Evolutionary conservation across 768 basidiomycete genomes (phyloP), one percentile per base, ranked within the genome.

Genomic region (Udeniomyces megalosporus): DNA sequence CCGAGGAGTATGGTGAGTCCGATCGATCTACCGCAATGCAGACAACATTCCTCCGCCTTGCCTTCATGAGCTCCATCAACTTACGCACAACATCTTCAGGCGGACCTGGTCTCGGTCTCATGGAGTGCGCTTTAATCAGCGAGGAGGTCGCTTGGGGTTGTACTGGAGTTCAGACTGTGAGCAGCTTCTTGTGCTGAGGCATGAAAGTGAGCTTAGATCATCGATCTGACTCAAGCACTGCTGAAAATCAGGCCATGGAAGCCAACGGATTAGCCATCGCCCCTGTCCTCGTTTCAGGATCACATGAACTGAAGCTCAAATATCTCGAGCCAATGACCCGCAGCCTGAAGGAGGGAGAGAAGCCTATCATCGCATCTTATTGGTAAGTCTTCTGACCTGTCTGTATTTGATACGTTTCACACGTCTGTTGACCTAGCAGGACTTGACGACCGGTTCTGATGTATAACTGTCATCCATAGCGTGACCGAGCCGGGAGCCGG

Each of bases 401-500:
- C n/a, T n/a, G n/a, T n/a, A n/a, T n/a, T n/a, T n/a, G n/a, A n/a
- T n/a, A n/a, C n/a, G n/a, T n/a, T n/a, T n/a, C n/a, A n/a, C n/a
- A n/a, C n/a, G n/a, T n/a, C n/a, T n/a, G n/a, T n/a, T n/a, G n/a
- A n/a, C n/a, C n/a, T n/a, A n/a, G n/a, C n/a, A n/a, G n/a, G n/a
- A n/a, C n/a, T n/a, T n/a, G n/a, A n/a, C n/a, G n/a, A n/a, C n/a
- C n/a, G n/a, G n/a, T n/a, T n/a, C n/a, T n/a, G n/a, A n/a, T n/a
- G n/a, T n/a, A n/a, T n/a, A n/a, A n/a, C 29, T 10, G 17, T 17
- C 51, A 15, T 54, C 24, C 60, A 8, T 50, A 22, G 54, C 55
- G 70, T 59, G 58, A 73, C 73, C 1, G 75, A 76, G 59, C 74
- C 74, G 1, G 69, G 69, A 24, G 74, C 74, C 2, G 75, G 75